These are phyloP conservation scores for Ophiostoma montium DNA, from an alignment of 2,329 filamentous ascomycete species.

Conservation along the genomic window DNA sequence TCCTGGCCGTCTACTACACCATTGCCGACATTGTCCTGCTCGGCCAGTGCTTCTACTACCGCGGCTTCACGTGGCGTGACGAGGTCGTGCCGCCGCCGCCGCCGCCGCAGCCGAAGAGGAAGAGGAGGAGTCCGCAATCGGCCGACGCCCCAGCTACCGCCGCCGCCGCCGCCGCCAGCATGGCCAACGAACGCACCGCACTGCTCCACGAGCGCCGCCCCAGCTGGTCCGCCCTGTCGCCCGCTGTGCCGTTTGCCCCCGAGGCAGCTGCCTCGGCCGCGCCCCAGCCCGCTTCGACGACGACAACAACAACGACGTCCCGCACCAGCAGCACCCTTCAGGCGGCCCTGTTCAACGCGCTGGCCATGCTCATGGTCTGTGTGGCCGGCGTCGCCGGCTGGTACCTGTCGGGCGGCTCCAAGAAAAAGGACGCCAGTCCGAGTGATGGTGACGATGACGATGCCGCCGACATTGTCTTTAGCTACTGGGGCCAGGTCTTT, in stretches of 20 bases:
- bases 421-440: slow-evolving; percentile 23
- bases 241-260: slow-evolving; percentile 50
- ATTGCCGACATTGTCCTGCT: slow-evolving; percentile 47
- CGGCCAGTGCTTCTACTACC: slow-evolving; percentile 88
- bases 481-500: slow-evolving; percentile 71
- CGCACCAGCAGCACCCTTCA: slow-evolving; percentile 35
- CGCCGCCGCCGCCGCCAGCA: slow-evolving; percentile 8
- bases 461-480: slow-evolving; percentile 45
- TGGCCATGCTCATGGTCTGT: slow-evolving; percentile 68
- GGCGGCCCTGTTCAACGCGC: slow-evolving; percentile 55
- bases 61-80: slow-evolving; percentile 59
- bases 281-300: neutral
- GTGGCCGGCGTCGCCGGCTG: slow-evolving; percentile 73
- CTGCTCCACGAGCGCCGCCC: slow-evolving; percentile 38
- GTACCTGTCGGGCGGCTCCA: slow-evolving; percentile 49
- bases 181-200: slow-evolving; percentile 38
- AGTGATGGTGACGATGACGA: neutral
- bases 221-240: slow-evolving; percentile 55
- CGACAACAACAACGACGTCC: slow-evolving; percentile 15
- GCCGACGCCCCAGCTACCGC: no score
- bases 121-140: slow-evolving; percentile 5
- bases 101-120: slow-evolving; percentile 25
- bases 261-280: neutral
- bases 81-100: slow-evolving; percentile 31
- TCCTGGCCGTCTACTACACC: slow-evolving; percentile 17